Evolutionary conservation across 345 rosid species (phyloP).

Genomic region (Nasturtium officinale): DNA sequence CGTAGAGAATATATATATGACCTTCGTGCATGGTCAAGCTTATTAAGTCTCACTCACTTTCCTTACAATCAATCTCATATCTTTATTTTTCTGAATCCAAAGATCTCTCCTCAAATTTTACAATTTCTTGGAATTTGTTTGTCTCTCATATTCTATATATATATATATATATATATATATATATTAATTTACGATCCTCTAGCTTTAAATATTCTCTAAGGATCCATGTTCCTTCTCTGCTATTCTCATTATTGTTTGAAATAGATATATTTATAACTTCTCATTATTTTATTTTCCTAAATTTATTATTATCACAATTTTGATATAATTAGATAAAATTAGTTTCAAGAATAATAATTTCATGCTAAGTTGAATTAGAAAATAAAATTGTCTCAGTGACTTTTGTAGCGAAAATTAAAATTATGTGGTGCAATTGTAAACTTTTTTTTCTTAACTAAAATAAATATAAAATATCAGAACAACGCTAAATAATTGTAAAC

Average conservation of each 20-base stretch:
- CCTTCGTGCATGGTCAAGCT: constrained; percentile 38
- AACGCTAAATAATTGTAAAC: not conserved
- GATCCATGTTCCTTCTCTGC: constrained; percentile 41
- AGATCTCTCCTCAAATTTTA: constrained; percentile 40
- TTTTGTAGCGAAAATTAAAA: not conserved
- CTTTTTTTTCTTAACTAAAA: not conserved
- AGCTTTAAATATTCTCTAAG: constrained; percentile 22
- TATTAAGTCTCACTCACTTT: constrained; percentile 18
- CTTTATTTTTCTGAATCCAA: constrained; percentile 18
- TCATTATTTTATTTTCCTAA: not conserved
- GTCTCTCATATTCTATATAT: constrained; percentile 19
- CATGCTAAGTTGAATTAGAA: not conserved
- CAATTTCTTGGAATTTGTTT: constrained; percentile 47
- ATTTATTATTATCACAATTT: not conserved
- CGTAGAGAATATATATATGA: constrained; percentile 24
- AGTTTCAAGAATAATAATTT: not conserved
- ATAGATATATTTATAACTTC: no score
- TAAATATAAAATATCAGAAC: not conserved
- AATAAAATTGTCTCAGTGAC: not conserved
- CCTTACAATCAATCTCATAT: not conserved
- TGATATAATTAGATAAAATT: not conserved
- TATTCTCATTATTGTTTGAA: constrained; percentile 12
- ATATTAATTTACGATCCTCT: constrained; percentile 16
- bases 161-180: not conserved
- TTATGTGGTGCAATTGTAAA: not conserved